These are phyloP conservation scores for Cryptococcus hybrid DNA, from an alignment of 1,284 basidiomycete genomes.

Conservation along the genomic window DNA sequence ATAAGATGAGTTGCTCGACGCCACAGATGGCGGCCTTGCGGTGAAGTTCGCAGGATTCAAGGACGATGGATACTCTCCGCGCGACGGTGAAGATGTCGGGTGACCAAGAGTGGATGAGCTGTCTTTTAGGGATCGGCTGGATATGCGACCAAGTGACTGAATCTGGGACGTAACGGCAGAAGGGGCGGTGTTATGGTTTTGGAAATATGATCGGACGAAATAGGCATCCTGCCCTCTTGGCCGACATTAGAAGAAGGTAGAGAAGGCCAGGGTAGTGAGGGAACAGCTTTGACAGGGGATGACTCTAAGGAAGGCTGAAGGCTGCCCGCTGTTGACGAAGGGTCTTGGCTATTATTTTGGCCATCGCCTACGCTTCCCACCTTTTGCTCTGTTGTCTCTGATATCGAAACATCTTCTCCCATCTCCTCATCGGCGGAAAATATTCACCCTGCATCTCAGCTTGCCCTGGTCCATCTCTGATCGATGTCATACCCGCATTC, in stretches of 20 bases:
- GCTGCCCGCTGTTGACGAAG: not conserved
- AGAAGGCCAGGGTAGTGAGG: not conserved
- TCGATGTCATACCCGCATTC: not conserved
- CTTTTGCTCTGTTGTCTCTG: slow-evolving; percentile 6
- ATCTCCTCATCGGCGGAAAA: slow-evolving; percentile 13
- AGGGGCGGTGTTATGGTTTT: no score
- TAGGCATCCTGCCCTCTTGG: not conserved
- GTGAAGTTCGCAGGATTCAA: not conserved
- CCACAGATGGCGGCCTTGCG: slow-evolving; percentile 28
- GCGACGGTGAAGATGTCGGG: slow-evolving; percentile 3
- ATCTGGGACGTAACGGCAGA: no score
- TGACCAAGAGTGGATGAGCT: not conserved
- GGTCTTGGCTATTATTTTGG: not conserved
- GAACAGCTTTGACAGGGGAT: not conserved
- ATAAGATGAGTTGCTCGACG: slow-evolving; percentile 20
- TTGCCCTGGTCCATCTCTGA: not conserved
- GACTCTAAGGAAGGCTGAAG: not conserved
- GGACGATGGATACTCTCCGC: not conserved
- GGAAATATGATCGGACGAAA: no score
- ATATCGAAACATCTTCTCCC: not conserved
- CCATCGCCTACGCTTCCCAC: not conserved
- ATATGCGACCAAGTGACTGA: no score
- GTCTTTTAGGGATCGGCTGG: not conserved
- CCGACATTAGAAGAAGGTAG: not conserved
- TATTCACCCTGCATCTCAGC: slow-evolving; percentile 8